phyloP scores from a whole-genome alignment of 306 rosid genomes.

The Vicia faba region DNA sequence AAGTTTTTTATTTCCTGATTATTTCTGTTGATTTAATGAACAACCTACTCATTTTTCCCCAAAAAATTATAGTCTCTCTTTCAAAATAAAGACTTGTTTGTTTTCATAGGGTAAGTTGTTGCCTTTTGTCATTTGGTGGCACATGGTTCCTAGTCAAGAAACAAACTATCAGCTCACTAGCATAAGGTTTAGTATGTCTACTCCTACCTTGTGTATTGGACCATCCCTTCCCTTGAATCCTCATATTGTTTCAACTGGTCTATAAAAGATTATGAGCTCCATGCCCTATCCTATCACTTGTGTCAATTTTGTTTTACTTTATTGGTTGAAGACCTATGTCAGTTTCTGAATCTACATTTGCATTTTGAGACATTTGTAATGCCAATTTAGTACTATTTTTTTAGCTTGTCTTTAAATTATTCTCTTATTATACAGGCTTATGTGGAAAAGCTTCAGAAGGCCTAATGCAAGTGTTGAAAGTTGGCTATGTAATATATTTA shows the following conservation, averaged over 20 bases:
- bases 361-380: slow-evolving; percentile 7
- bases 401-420: slow-evolving; percentile 7
- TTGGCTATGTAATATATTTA: slow-evolving; percentile 33
- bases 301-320: slow-evolving; percentile 10
- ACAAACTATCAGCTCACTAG: neutral
- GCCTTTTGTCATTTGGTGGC: neutral
- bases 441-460: slow-evolving; percentile 74
- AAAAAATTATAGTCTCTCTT: neutral
- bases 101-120: slow-evolving; percentile 19
- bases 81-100: neutral
- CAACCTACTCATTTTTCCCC: neutral
- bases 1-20: slow-evolving; percentile 3
- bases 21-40: slow-evolving; percentile 28
- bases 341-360: slow-evolving; percentile 35
- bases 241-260: slow-evolving; percentile 18
- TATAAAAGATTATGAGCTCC: slow-evolving; percentile 16
- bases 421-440: slow-evolving; percentile 63
- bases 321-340: slow-evolving; percentile 20
- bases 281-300: slow-evolving; percentile 8
- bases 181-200: neutral
- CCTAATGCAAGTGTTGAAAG: slow-evolving; percentile 41
- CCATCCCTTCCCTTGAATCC: neutral
- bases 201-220: neutral
- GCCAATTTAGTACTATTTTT: neutral
- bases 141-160: neutral